Percentiles rank a stretch among this genome's conserved stretches.
Conservation (phyloP, 192 early-diverging fungal genomes). For the Backusella luteola region DNA sequence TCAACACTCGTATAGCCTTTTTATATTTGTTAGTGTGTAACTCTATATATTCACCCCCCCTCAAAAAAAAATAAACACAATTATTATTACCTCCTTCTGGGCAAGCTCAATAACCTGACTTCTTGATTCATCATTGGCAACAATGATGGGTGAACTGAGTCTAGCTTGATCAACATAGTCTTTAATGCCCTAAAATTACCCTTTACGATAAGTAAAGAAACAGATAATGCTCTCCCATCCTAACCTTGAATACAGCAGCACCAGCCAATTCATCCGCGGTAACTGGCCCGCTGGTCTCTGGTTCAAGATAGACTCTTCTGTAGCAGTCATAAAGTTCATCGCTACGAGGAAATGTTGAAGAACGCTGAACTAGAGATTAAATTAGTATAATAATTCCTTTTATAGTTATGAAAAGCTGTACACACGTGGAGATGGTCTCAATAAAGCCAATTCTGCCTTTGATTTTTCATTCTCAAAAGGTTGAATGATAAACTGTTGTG, state of each 20-base stretch:
- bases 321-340: slow-evolving; percentile 27
- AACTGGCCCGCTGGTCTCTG: not conserved
- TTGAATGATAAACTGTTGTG: slow-evolving; percentile 27
- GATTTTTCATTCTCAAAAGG: slow-evolving; percentile 30
- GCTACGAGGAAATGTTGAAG: slow-evolving; percentile 13
- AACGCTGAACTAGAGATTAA: slow-evolving; percentile 2
- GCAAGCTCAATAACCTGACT: not conserved
- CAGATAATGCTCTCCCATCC: not conserved
- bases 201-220: not conserved
- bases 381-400: slow-evolving; percentile 1
- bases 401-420: no score
- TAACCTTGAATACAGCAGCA: slow-evolving; percentile 20
- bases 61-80: not conserved
- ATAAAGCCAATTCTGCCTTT: slow-evolving; percentile 13
- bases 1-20: not conserved
- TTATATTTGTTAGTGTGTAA: not conserved
- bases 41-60: not conserved
- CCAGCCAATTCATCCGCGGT: slow-evolving; percentile 11
- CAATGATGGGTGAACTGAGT: not conserved
- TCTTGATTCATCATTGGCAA: slow-evolving; percentile 8
- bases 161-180: not conserved
- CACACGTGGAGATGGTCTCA: slow-evolving; percentile 25
- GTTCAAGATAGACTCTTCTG: slow-evolving; percentile 15
- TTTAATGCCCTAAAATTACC: slow-evolving; percentile 8
- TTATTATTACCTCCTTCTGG: not conserved